These are phyloP conservation scores for Eucalyptus caleyi DNA, from an alignment of 345 rosid species.

Conservation along the genomic window DNA sequence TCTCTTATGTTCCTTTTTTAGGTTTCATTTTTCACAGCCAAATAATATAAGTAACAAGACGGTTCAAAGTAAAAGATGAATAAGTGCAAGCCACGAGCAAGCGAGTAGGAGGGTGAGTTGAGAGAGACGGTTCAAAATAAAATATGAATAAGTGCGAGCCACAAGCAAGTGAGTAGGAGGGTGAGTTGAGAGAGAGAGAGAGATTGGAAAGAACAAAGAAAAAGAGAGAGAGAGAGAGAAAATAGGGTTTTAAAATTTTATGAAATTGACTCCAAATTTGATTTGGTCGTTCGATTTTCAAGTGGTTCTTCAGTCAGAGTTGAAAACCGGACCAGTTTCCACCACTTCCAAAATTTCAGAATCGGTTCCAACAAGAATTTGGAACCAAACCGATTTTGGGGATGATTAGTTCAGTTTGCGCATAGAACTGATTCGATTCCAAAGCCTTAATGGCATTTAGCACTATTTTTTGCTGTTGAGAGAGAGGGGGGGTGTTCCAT, in stretches of 20 bases:
- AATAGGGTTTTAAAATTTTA: too few relatives aligned
- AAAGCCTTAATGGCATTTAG: too few relatives aligned
- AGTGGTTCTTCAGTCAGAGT: not conserved
- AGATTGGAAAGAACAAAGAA: not conserved
- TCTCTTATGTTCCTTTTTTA: not conserved
- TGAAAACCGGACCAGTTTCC: fast-evolving
- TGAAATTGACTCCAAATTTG: not conserved
- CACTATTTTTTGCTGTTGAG: not conserved
- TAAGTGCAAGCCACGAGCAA: not conserved
- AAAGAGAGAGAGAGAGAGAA: not conserved
- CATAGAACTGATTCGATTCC: too few relatives aligned
- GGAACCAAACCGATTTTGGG: too few relatives aligned
- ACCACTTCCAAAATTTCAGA: not conserved
- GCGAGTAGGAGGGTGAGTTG: too few relatives aligned
- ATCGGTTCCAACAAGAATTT: not conserved
- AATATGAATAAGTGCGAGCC: not conserved
- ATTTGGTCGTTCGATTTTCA: not conserved
- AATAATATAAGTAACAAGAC: too few relatives aligned
- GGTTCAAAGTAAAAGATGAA: not conserved
- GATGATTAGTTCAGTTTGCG: too few relatives aligned
- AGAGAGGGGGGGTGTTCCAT: not conserved
- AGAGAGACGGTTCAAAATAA: too few relatives aligned
- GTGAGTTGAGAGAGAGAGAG: not conserved
- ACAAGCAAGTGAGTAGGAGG: not conserved
- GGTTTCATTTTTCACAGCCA: not conserved